Evolutionary conservation across 176 grass and related monocot genomes (phyloP), one percentile per base, ranked within the genome.

Genomic region (Triticum monococcum): DNA sequence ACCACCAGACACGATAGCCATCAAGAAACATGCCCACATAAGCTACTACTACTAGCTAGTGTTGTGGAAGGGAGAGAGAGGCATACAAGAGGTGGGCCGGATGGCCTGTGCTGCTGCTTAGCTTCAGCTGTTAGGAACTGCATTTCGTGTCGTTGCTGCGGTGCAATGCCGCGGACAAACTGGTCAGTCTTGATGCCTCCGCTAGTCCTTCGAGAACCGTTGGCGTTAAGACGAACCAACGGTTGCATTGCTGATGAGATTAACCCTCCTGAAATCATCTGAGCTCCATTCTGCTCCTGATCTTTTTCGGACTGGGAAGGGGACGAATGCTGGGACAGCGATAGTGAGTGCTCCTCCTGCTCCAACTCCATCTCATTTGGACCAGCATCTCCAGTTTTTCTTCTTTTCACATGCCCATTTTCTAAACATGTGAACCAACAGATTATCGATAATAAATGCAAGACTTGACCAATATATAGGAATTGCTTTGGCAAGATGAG

Each of bases 261-360:
- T 2, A 88, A 96, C 7, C 80, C 78, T 17, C 79, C 85, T 5
- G 94, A 90, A 69, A 93, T 74, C 12, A 94, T 99, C 67, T 86
- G 87, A 65, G 64, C 75, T 71, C 87, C 90, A 64, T 91, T 99
- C 72, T 92, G 94, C 62, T 99, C 94, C 81, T 96, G 97, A 59
- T 99, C 50, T 18, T 54, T 54, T 54, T 54, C 97, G 1, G 97
- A 99, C 63, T 93, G 97, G 3, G 97, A 96, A 5, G 97, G 92
- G 4, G 97, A 99, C 22, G 97, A 99, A 57, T 93, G 94, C 6
- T 97, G 97, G 5, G 97, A 99, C 85, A 99, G 86, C 48, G 92
- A 94, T 4, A 99, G 85, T 2, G 97, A 99, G 86, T 99, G 92
- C 78, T 99, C 97, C 54, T 99, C 97, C 48, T 93, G 97, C 69